phyloP scores from a whole-genome alignment of 805 yeast genomes.

The Metschnikowia aberdeeniae region DNA sequence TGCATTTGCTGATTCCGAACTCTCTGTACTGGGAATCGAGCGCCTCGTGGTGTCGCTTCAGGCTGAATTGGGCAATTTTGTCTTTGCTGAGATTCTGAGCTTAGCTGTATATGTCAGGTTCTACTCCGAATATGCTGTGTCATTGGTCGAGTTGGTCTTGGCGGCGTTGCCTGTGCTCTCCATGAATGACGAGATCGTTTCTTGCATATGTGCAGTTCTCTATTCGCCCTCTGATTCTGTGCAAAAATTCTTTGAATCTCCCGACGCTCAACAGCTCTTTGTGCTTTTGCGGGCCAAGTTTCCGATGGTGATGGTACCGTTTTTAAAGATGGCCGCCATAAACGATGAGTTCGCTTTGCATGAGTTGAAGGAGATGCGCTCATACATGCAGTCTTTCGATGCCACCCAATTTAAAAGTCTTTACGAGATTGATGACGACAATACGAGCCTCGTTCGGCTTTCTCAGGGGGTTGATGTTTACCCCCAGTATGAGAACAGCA shows the following conservation, averaged over 20 bases:
- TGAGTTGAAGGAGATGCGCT: constrained; percentile 53
- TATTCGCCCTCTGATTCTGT: constrained; percentile 43
- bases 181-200: constrained; percentile 42
- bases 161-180: constrained; percentile 48
- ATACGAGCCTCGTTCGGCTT: constrained; percentile 50
- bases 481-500: constrained; percentile 53
- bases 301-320: constrained; percentile 62
- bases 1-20: constrained; percentile 13
- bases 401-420: constrained; percentile 35
- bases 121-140: constrained; percentile 50
- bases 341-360: constrained; percentile 65
- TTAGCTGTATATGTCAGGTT: constrained; percentile 42
- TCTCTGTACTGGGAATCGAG: constrained; percentile 14
- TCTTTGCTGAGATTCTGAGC: constrained; percentile 40
- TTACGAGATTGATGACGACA: constrained; percentile 48
- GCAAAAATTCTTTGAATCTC: constrained; percentile 43
- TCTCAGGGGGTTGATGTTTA: constrained; percentile 45
- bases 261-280: constrained; percentile 41
- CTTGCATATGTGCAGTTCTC: constrained; percentile 40
- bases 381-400: constrained; percentile 54
- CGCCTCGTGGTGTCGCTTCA: constrained; percentile 6
- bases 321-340: constrained; percentile 54
- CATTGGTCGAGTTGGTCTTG: constrained; percentile 42
- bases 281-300: constrained; percentile 66
- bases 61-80: constrained; percentile 9